Evolutionary conservation across 2,329 filamentous ascomycete genomes (phyloP).

Genomic region (Cytospora mali): DNA sequence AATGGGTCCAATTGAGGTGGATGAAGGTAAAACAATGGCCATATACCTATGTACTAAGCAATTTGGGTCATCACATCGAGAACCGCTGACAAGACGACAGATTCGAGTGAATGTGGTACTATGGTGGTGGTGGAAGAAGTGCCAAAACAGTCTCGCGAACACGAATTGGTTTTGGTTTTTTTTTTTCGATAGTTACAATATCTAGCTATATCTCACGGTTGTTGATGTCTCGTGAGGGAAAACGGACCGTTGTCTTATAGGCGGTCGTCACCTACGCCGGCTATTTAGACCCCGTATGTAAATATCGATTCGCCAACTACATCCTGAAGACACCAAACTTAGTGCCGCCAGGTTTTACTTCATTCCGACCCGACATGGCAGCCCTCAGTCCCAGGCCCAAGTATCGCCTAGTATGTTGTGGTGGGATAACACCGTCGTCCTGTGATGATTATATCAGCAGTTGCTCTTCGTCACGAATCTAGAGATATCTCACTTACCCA

Average conservation of each 20-base stretch:
- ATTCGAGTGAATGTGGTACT: neutral
- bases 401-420: constrained; percentile 73
- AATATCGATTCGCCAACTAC: constrained; percentile 46
- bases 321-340: constrained; percentile 84
- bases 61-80: constrained; percentile 10
- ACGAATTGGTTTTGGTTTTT: neutral
- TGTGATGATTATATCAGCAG: constrained; percentile 34
- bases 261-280: too few relatives aligned
- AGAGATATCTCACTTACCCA: constrained; percentile 63
- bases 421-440: constrained; percentile 80
- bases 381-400: constrained; percentile 73
- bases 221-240: too few relatives aligned
- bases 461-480: neutral
- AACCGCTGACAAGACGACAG: neutral
- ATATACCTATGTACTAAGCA: neutral
- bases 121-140: neutral
- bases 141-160: neutral
- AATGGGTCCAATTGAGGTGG: neutral
- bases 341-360: constrained; percentile 62
- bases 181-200: too few relatives aligned
- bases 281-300: too few relatives aligned
- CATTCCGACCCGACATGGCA: constrained; percentile 68
- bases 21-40: neutral
- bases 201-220: too few relatives aligned
- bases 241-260: too few relatives aligned